Evolutionary conservation across 129 eudicot species (phyloP).

Genomic region (Escallonia rubra): DNA sequence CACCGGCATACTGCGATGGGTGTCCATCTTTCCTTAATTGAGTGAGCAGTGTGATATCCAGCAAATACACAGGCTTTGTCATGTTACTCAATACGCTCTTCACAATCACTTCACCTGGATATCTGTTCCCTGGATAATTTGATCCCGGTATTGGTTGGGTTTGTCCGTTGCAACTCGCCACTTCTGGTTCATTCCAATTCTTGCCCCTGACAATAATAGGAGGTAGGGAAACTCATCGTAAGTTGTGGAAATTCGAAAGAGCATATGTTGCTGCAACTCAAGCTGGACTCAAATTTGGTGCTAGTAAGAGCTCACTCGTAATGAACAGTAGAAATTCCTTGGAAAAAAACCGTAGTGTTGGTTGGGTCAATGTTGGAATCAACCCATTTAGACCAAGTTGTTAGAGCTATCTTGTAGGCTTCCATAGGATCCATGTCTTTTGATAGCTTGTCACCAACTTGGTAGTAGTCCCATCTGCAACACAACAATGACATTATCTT

Average conservation of each 20-base stretch:
- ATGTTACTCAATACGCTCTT: conserved; percentile 45
- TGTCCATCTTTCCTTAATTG: conserved; percentile 84
- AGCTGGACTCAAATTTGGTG: not conserved
- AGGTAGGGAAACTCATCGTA: too few relatives aligned
- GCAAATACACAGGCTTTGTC: conserved; percentile 48
- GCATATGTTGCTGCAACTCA: too few relatives aligned
- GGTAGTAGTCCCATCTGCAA: conserved; percentile 84
- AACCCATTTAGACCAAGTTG: conserved; percentile 87
- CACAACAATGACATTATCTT: not conserved
- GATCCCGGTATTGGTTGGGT: conserved; percentile 58
- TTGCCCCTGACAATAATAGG: conserved; percentile 43
- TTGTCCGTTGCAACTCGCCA: conserved; percentile 43
- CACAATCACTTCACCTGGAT: conserved; percentile 52
- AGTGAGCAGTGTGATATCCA: conserved; percentile 66
- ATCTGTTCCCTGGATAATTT: conserved; percentile 44
- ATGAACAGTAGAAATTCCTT: conserved; percentile 71
- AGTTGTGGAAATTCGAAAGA: too few relatives aligned
- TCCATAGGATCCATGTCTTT: conserved; percentile 72
- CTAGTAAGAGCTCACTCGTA: conserved; percentile 27
- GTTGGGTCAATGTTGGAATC: conserved; percentile 54
- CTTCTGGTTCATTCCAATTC: conserved; percentile 63
- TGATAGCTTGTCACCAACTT: conserved; percentile 51
- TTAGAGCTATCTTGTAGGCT: conserved; percentile 70
- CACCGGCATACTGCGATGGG: conserved; percentile 45
- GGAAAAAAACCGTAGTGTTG: conserved; percentile 66